These are phyloP conservation scores for Fusarium sp. DNA, from an alignment of 2,329 filamentous ascomycete species.

Conservation along the genomic window DNA sequence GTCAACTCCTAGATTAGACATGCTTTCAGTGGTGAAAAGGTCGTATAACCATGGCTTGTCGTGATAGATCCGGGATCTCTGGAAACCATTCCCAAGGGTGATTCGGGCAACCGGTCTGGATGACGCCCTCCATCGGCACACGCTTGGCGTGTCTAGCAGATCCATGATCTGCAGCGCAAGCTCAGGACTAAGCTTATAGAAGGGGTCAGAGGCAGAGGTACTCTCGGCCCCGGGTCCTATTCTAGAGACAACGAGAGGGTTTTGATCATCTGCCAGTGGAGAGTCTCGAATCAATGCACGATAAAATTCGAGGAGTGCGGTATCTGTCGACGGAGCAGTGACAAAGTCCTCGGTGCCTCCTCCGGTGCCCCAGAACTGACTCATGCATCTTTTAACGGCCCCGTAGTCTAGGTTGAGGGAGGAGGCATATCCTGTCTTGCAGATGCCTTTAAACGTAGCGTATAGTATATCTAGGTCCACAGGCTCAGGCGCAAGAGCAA, in stretches of 20 bases:
- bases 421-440: neutral
- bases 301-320: neutral
- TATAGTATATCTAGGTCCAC: slow-evolving; percentile 1
- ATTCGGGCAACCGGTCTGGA: neutral
- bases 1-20: neutral
- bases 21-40: neutral
- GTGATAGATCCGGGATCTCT: neutral
- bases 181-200: neutral
- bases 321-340: neutral
- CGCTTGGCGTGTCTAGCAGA: neutral
- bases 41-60: slow-evolving; percentile 5
- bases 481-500: neutral
- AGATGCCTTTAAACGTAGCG: neutral
- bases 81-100: neutral
- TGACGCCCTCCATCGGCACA: neutral
- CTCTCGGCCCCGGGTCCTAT: neutral
- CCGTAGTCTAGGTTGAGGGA: neutral
- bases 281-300: neutral
- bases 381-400: neutral
- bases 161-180: neutral
- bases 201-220: neutral
- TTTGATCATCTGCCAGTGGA: neutral
- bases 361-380: neutral
- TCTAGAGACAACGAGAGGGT: neutral
- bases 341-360: neutral